Base-by-base conservation (phyloP, 2,329 filamentous ascomycete genomes). In the Stachybotrys elegans region DNA sequence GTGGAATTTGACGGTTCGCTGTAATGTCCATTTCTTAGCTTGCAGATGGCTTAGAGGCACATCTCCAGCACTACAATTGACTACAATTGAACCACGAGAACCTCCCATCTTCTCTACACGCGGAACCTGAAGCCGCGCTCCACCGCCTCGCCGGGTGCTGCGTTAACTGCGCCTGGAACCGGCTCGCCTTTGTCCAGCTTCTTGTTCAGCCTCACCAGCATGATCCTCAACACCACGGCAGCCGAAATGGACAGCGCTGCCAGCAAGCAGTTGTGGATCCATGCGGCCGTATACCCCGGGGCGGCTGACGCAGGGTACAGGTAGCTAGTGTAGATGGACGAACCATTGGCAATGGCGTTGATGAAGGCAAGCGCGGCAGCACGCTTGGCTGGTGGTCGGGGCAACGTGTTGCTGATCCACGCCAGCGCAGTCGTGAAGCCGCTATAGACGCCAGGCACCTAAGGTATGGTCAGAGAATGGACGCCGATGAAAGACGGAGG, bases 341-440 rank as follows among this genome's bases (percentile, higher is more conserved):
- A 79, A 14, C 43, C 22, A 58, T 91, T 61, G 8, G 50, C 53
- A 12, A 57, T 47, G 29, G 83, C 82, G 57, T 92, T 92, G 63
- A 91, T 88, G 48, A 84, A 81, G 1, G 86, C 87, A 5, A 92
- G 61, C 0, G 84, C 85, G 0, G 84, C 71, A 2, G 72, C 72
- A 47, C 85, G 77, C 67, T 91, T 91, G 3, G 86, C 81, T 0
- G 86, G 84, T 4, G 88, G 87, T 5, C 86, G 78, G 1, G 86
- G 86, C 42, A 92, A 73, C 2, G 82, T 84, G 58, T 86, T 88
- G 38, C 77, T 81, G 50, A 91, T 88, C 87, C 87, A 93, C 3
- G 82, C 77, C 4, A 88, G 68, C 2, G 74, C 73, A 2, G 87
- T 82, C 1, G 85, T 84, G 56, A 82, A 88, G 39, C 79, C 77